A percentile compares a stretch with the other conserved stretches of the same genome.
Evolutionary conservation across 106 monocot genomes (phyloP).

Genomic region (Ottelia alismoides): DNA sequence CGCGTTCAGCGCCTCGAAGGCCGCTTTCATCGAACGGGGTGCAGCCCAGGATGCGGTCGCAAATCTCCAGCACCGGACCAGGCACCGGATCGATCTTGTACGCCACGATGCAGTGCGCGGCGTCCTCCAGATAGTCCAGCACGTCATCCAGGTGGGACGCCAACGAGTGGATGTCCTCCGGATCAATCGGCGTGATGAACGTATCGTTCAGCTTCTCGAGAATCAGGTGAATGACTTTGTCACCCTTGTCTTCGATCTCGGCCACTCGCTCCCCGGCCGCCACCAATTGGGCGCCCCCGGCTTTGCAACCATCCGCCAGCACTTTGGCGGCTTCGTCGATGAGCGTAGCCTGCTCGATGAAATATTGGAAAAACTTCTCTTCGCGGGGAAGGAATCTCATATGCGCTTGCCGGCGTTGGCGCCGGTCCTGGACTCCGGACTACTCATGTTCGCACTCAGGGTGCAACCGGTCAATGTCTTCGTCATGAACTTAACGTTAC

Average conservation of each 20-base stretch:
- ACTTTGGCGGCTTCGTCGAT: neutral
- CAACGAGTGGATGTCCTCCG: neutral
- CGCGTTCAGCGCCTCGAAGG: neutral
- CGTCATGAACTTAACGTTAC: no score
- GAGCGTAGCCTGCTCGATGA: neutral
- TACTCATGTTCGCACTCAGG: no score
- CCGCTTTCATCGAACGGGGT: no score
- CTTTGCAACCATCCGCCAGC: neutral
- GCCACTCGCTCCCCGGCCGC: neutral
- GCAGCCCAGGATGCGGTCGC: neutral
- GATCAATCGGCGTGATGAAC: neutral
- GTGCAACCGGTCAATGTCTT: no score
- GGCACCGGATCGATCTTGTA: neutral
- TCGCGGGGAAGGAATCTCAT: neutral
- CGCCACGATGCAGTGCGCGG: neutral
- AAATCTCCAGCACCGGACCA: neutral
- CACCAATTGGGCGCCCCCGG: neutral
- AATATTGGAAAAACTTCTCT: neutral
- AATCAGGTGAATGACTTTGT: neutral
- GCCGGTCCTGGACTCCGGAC: no score
- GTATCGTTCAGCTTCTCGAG: neutral
- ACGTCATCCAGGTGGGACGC: neutral
- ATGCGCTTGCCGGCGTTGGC: neutral
- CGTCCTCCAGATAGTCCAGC: neutral
- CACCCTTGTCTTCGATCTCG: neutral